phyloP scores from a whole-genome alignment of 169 alveolate genomes.

The Neospora caninum region DNA sequence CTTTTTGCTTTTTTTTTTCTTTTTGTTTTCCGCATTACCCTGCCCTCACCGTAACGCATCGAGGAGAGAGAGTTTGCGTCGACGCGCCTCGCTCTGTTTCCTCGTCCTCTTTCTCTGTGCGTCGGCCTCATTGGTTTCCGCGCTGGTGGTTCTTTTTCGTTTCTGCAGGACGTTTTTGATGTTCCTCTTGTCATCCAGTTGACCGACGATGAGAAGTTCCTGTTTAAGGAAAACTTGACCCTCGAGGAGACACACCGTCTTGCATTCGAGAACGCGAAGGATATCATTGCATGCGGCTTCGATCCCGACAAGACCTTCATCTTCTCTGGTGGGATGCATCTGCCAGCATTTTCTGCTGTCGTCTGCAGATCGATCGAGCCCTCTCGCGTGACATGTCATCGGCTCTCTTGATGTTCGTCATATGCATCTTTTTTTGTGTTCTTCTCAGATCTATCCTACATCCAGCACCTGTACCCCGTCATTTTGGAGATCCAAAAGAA shows the following conservation, averaged over 20 bases:
- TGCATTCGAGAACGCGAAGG: conserved; percentile 97
- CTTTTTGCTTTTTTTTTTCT: background rate
- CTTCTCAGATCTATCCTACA: conserved; percentile 84
- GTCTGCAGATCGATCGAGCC: background rate
- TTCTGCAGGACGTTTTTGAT: conserved; percentile 92
- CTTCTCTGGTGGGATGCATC: conserved; percentile 76
- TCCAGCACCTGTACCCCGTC: conserved; percentile 87
- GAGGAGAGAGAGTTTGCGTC: too few species aligned
- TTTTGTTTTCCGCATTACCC: too few species aligned
- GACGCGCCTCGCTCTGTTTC: too few species aligned
- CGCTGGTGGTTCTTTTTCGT: background rate
- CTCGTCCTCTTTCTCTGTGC: too few species aligned
- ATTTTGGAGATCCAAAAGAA: conserved; percentile 93
- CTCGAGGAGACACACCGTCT: conserved; percentile 61
- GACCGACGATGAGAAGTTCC: conserved; percentile 99
- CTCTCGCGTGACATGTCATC: background rate
- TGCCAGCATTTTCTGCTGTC: background rate
- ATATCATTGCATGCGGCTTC: conserved; percentile 99
- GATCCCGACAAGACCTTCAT: conserved; percentile 98
- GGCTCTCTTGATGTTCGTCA: too few species aligned
- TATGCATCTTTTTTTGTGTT: conserved; percentile 86
- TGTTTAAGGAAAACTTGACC: conserved; percentile 88
- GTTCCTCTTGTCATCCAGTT: conserved; percentile 98
- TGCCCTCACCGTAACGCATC: too few species aligned
- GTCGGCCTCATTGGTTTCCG: too few species aligned